Evolutionary conservation across 2,329 filamentous ascomycete genomes (phyloP).

Genomic region (Rhynchosporium graminicola): DNA sequence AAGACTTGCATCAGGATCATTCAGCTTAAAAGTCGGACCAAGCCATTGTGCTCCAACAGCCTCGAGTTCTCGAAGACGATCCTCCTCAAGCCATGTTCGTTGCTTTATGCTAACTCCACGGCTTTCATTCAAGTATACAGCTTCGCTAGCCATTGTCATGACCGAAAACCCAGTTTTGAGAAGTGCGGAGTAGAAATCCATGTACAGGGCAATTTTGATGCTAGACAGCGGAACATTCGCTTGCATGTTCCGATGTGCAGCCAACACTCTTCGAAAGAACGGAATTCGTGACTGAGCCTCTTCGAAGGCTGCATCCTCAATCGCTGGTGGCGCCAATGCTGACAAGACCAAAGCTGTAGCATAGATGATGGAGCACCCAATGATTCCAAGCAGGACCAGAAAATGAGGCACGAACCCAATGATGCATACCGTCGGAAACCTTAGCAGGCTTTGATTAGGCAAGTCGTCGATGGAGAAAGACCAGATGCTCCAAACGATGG

Average conservation of each 20-base stretch:
- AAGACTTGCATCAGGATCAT: slow-evolving; percentile 31
- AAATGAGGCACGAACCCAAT: slow-evolving; percentile 94
- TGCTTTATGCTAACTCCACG: slow-evolving; percentile 69
- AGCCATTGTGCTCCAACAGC: slow-evolving; percentile 43
- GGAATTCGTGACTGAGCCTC: slow-evolving; percentile 38
- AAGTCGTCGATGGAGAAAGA: slow-evolving; percentile 63
- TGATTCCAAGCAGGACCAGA: slow-evolving; percentile 78
- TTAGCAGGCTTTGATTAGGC: slow-evolving; percentile 65
- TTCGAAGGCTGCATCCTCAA: slow-evolving; percentile 31
- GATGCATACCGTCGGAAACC: slow-evolving; percentile 92
- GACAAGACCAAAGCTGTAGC: slow-evolving; percentile 73
- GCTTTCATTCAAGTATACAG: slow-evolving; percentile 93
- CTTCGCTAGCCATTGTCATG: slow-evolving; percentile 90
- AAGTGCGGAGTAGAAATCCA: slow-evolving; percentile 94
- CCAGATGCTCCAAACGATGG: slow-evolving; percentile 75
- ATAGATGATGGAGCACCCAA: slow-evolving; percentile 77
- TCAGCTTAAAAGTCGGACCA: slow-evolving; percentile 37
- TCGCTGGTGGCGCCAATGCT: slow-evolving; percentile 54
- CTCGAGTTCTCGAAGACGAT: slow-evolving; percentile 77
- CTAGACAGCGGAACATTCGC: slow-evolving; percentile 83
- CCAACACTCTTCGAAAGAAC: slow-evolving; percentile 61
- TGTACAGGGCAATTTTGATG: slow-evolving; percentile 77
- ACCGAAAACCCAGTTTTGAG: slow-evolving; percentile 84
- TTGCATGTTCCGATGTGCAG: slow-evolving; percentile 87
- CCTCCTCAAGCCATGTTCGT: slow-evolving; percentile 90